Evolutionary conservation across 176 grass and related monocot species (phyloP).

Genomic region (Aegilops longissima): DNA sequence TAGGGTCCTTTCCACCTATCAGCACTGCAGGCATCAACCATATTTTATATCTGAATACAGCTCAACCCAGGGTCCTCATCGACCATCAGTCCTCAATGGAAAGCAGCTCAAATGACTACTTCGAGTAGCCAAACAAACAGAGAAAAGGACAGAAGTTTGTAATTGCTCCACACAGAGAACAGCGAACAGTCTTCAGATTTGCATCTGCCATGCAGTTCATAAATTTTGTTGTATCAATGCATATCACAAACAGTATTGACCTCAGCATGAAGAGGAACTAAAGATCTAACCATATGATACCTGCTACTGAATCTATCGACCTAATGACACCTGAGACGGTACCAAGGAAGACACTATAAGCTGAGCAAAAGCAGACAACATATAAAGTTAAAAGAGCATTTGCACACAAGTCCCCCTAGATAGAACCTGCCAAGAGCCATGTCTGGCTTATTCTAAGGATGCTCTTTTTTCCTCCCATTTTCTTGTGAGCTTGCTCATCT

Average conservation of each 20-base stretch:
- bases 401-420: background rate
- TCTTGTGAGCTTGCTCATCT: conserved; percentile 3
- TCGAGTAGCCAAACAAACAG: background rate
- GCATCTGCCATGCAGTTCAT: background rate
- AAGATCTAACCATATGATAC: background rate
- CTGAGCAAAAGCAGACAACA: background rate
- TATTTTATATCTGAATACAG: conserved; percentile 60
- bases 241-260: background rate
- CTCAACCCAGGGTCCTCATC: conserved; percentile 56
- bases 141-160: background rate
- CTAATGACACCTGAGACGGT: background rate
- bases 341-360: background rate
- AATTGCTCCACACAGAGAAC: no score
- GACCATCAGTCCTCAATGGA: conserved; percentile 22
- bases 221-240: background rate
- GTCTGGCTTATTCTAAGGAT: background rate
- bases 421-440: background rate
- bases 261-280: background rate
- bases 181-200: background rate
- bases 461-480: background rate
- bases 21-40: conserved; percentile 47
- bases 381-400: background rate
- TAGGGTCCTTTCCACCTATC: background rate
- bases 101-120: background rate
- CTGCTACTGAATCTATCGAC: background rate